phyloP scores from a whole-genome alignment of 495 filamentous ascomycete genomes.

The Aspergillus coremiiformis region DNA sequence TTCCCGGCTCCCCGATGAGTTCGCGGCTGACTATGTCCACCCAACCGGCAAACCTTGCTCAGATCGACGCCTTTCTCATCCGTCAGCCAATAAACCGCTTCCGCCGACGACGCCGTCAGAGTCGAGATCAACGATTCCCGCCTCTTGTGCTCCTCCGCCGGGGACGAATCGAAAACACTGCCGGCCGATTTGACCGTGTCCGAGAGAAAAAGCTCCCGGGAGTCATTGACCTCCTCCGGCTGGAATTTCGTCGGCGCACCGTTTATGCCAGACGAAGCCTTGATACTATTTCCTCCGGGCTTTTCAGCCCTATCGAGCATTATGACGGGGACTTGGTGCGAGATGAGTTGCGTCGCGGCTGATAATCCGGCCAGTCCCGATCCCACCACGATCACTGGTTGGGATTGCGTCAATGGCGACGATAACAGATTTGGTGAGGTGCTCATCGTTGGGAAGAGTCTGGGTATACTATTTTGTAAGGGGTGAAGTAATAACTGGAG shows the following conservation, averaged over 20 bases:
- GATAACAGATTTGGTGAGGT: not conserved
- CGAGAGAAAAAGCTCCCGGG: slow-evolving; percentile 37
- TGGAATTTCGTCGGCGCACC: slow-evolving; percentile 49
- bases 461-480: not conserved
- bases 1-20: slow-evolving; percentile 48
- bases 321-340: slow-evolving; percentile 35
- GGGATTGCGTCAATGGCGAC: not conserved
- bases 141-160: slow-evolving; percentile 1
- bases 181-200: slow-evolving; percentile 47
- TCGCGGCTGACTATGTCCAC: slow-evolving; percentile 44
- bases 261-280: slow-evolving; percentile 57
- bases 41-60: slow-evolving; percentile 45
- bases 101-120: slow-evolving; percentile 32
- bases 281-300: slow-evolving; percentile 56
- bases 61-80: slow-evolving; percentile 47
- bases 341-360: slow-evolving; percentile 36
- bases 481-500: not conserved
- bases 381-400: slow-evolving; percentile 14
- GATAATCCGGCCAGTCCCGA: slow-evolving; percentile 18
- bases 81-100: slow-evolving; percentile 45
- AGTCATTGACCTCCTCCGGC: slow-evolving; percentile 6
- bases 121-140: slow-evolving; percentile 37
- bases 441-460: not conserved
- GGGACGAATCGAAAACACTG: not conserved
- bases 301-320: slow-evolving; percentile 48